Conservation (phyloP, 2,329 filamentous ascomycete species). For the Aspergillus sp. region DNA sequence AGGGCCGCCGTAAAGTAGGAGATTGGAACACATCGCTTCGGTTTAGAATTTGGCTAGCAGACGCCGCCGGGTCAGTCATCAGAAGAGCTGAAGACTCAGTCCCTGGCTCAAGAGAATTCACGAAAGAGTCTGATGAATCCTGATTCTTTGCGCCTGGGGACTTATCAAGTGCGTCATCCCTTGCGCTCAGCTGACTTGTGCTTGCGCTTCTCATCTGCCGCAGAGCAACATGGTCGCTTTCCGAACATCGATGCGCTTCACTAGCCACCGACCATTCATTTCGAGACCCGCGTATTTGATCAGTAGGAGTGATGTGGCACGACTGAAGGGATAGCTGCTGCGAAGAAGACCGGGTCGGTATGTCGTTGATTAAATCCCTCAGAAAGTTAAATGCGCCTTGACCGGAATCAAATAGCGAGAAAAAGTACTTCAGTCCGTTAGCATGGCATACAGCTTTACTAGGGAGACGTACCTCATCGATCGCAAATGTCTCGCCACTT, state of each 20-base stretch:
- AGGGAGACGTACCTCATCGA: constrained; percentile 63
- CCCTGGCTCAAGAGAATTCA: constrained; percentile 63
- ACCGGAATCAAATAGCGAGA: constrained; percentile 84
- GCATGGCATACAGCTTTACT: constrained; percentile 1
- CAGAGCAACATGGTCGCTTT: constrained; percentile 4
- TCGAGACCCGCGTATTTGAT: constrained; percentile 8
- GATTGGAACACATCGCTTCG: constrained; percentile 82
- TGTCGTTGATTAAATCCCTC: constrained; percentile 60
- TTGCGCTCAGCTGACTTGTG: constrained; percentile 44
- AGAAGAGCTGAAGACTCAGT: constrained; percentile 62
- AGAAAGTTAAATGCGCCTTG: constrained; percentile 74
- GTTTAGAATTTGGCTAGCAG: constrained; percentile 81
- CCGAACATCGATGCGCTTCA: constrained; percentile 6
- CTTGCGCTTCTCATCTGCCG: constrained; percentile 53
- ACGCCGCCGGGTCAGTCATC: constrained; percentile 63
- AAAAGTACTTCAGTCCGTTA: constrained; percentile 65
- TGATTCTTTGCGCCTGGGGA: constrained; percentile 46
- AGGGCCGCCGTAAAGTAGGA: constrained; percentile 52
- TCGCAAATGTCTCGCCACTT: constrained; percentile 85
- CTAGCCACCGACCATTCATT: constrained; percentile 16
- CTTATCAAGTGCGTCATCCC: constrained; percentile 40
- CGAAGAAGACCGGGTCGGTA: constrained; percentile 39
- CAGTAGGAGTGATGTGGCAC: constrained; percentile 9
- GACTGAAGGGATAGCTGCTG: constrained; percentile 14
- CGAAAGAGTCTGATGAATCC: constrained; percentile 64